A percentile compares a stretch with the other conserved stretches of the same genome.
These are phyloP conservation scores for Trypanosomatidae sp. DNA, from an alignment of 208 protist genomes.

Conservation along the genomic window DNA sequence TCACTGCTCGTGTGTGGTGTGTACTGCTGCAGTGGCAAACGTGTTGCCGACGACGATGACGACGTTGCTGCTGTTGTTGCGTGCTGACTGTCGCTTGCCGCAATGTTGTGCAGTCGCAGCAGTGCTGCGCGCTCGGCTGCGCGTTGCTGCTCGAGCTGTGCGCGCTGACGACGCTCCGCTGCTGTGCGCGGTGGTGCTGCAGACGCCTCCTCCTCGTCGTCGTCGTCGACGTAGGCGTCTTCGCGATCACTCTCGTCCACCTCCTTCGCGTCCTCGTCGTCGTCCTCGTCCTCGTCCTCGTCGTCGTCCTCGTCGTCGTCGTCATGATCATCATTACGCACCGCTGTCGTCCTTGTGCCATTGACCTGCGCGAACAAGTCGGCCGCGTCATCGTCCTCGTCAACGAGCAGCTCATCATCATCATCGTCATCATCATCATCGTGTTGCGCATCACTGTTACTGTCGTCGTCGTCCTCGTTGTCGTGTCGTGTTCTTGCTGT, in stretches of 20 bases:
- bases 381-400: constrained; percentile 17
- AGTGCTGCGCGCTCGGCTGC: constrained; percentile 3
- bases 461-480: constrained; percentile 1
- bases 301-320: constrained; percentile 9
- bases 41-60: too few species aligned
- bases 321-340: constrained; percentile 13
- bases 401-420: constrained; percentile 8
- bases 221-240: constrained; percentile 8
- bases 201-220: constrained; percentile 4
- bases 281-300: constrained; percentile 21
- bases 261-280: constrained; percentile 9
- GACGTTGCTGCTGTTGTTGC: too few species aligned
- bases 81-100: too few species aligned
- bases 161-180: not conserved
- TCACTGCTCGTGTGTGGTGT: constrained; percentile 16
- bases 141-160: not conserved
- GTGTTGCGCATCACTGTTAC: constrained; percentile 12
- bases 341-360: too few species aligned
- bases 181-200: not conserved
- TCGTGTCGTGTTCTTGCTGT: too few species aligned
- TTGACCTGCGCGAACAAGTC: too few species aligned
- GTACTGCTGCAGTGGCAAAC: constrained; percentile 13
- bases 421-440: constrained; percentile 14
- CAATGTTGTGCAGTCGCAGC: constrained; percentile 7
- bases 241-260: constrained; percentile 13